These are phyloP conservation scores for Lasiosphaeria hispida DNA, from an alignment of 495 filamentous ascomycete genomes.

Conservation along the genomic window DNA sequence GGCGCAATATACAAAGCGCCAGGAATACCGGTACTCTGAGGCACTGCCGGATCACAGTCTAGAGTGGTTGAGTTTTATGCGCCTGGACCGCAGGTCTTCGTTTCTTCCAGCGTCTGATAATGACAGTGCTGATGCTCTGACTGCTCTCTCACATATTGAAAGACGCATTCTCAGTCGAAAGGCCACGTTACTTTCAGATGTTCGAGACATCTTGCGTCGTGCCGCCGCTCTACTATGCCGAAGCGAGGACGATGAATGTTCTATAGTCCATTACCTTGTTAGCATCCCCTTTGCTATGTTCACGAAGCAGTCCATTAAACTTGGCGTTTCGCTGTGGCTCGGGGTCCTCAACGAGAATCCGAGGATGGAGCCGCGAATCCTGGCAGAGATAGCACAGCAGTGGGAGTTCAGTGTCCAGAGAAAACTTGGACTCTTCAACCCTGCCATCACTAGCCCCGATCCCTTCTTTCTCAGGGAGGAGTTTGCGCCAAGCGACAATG, in stretches of 20 bases:
- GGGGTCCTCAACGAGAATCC: slow-evolving; percentile 97
- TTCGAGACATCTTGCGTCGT: slow-evolving; percentile 74
- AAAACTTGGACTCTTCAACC: slow-evolving; percentile 76
- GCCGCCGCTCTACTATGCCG: slow-evolving; percentile 84
- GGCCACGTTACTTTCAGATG: slow-evolving; percentile 65
- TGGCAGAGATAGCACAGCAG: slow-evolving; percentile 77
- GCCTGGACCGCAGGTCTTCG: slow-evolving; percentile 43
- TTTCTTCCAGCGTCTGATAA: slow-evolving; percentile 40
- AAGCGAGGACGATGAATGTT: slow-evolving; percentile 65
- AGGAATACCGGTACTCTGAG: slow-evolving; percentile 84
- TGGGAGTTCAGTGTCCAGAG: slow-evolving; percentile 82
- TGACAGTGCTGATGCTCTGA: slow-evolving; percentile 55
- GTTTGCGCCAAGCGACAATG: slow-evolving; percentile 85
- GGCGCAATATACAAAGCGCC: slow-evolving; percentile 93
- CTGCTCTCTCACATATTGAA: slow-evolving; percentile 65
- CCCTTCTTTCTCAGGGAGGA: slow-evolving; percentile 90
- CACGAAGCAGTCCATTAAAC: slow-evolving; percentile 90
- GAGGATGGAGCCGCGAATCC: slow-evolving; percentile 73
- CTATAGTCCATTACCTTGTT: slow-evolving; percentile 81
- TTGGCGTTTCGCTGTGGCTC: slow-evolving; percentile 93
- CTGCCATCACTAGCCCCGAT: slow-evolving; percentile 71
- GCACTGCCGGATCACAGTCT: slow-evolving; percentile 58
- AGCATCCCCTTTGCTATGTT: slow-evolving; percentile 88
- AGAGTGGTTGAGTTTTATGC: slow-evolving; percentile 61
- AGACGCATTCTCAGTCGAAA: slow-evolving; percentile 62